phyloP scores from a whole-genome alignment of 805 yeast genomes.

The Maudiozyma barnettii region DNA sequence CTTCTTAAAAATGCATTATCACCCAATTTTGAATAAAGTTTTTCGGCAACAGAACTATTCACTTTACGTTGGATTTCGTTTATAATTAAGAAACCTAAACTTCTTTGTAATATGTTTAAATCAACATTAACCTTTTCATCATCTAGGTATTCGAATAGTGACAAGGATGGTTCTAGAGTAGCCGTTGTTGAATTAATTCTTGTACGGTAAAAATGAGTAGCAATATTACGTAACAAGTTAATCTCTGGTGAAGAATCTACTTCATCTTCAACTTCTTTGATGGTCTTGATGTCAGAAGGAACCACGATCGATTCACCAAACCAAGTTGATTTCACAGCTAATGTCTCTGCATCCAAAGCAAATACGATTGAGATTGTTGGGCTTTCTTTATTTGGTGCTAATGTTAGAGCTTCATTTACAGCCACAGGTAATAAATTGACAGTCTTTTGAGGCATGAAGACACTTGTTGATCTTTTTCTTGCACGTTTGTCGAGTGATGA shows the following conservation, averaged over 20 bases:
- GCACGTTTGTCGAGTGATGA: slow-evolving; percentile 79
- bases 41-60: slow-evolving; percentile 78
- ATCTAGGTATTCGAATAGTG: slow-evolving; percentile 71
- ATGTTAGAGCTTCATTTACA: slow-evolving; percentile 50
- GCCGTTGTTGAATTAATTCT: slow-evolving; percentile 17
- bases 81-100: slow-evolving; percentile 46
- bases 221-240: slow-evolving; percentile 14
- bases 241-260: slow-evolving; percentile 10
- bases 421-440: slow-evolving; percentile 58
- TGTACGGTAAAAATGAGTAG: slow-evolving; percentile 19
- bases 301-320: slow-evolving; percentile 62
- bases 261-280: slow-evolving; percentile 15
- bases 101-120: slow-evolving; percentile 61
- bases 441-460: slow-evolving; percentile 70
- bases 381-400: slow-evolving; percentile 48
- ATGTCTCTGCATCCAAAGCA: slow-evolving; percentile 62
- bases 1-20: slow-evolving; percentile 77
- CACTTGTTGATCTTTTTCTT: slow-evolving; percentile 82
- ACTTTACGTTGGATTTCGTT: slow-evolving; percentile 74
- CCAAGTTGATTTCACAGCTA: slow-evolving; percentile 66
- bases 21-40: slow-evolving; percentile 64
- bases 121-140: slow-evolving; percentile 71
- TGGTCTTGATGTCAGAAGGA: slow-evolving; percentile 38
- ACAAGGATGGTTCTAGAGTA: slow-evolving; percentile 33
- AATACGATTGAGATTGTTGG: slow-evolving; percentile 72